A percentile compares a stretch with the other conserved stretches of the same genome.
Evolutionary conservation across 2,329 filamentous ascomycete species (phyloP).

Genomic region (Neofusicoccum ribis): DNA sequence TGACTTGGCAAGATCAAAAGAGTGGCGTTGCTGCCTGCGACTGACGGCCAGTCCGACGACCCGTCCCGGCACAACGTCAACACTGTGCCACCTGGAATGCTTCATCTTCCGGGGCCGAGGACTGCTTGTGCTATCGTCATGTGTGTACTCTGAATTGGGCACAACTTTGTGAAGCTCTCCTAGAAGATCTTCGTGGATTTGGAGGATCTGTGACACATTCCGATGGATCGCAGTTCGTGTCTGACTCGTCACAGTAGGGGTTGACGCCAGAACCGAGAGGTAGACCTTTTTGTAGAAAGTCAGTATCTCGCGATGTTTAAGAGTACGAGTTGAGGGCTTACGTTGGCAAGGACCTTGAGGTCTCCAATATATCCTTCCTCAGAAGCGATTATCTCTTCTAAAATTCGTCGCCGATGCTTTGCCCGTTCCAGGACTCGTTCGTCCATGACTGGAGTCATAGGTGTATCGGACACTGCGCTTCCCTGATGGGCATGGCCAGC

Average conservation of each 20-base stretch:
- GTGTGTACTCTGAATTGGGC: slow-evolving; percentile 60
- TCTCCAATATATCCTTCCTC: slow-evolving; percentile 90
- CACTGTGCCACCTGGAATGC: slow-evolving; percentile 51
- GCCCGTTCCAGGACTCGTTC: slow-evolving; percentile 70
- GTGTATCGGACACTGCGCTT: slow-evolving; percentile 60
- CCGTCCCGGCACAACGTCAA: slow-evolving; percentile 46
- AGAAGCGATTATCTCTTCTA: slow-evolving; percentile 82
- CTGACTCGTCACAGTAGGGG: slow-evolving; percentile 64
- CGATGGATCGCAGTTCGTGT: slow-evolving; percentile 73
- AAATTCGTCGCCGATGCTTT: slow-evolving; percentile 71
- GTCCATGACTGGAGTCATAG: slow-evolving; percentile 50
- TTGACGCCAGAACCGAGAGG: slow-evolving; percentile 65
- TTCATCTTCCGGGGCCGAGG: slow-evolving; percentile 31
- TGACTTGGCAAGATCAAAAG: slow-evolving; percentile 47
- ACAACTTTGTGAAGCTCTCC: slow-evolving; percentile 70
- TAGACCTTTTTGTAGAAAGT: slow-evolving; percentile 34
- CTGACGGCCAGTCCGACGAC: slow-evolving; percentile 36
- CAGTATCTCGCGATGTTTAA: neutral
- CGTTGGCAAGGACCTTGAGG: slow-evolving; percentile 82
- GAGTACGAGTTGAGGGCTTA: slow-evolving; percentile 43
- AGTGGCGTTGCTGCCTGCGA: slow-evolving; percentile 43
- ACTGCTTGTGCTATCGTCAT: slow-evolving; percentile 25
- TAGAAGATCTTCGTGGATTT: slow-evolving; percentile 80
- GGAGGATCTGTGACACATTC: slow-evolving; percentile 76
- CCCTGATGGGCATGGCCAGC: slow-evolving; percentile 60